Conservation (phyloP, 257 asterid genomes). For the Solanum piurae region DNA sequence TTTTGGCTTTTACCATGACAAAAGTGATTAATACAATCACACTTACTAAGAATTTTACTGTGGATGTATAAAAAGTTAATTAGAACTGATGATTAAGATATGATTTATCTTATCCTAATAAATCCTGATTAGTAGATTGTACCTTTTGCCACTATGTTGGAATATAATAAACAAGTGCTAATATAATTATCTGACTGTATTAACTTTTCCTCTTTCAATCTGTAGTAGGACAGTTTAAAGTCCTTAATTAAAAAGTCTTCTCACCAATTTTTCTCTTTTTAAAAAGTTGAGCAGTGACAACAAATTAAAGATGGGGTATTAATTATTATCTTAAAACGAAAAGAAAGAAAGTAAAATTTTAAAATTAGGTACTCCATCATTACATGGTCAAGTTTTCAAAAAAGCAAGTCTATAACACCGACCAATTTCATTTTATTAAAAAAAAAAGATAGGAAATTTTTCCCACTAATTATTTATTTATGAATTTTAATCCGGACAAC, state of each 20-base stretch:
- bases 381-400: slow-evolving; percentile 1
- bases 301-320: neutral
- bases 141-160: neutral
- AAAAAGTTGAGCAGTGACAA: neutral
- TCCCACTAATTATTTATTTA: neutral
- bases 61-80: neutral
- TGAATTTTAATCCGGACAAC: neutral
- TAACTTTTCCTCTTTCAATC: neutral
- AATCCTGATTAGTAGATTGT: slow-evolving; percentile 3
- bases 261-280: neutral
- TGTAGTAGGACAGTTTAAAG: neutral
- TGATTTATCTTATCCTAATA: slow-evolving; percentile 4
- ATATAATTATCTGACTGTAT: neutral
- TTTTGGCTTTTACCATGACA: slow-evolving; percentile 13
- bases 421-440: neutral
- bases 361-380: neutral
- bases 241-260: neutral
- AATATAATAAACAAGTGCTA: neutral
- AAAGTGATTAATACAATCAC: neutral
- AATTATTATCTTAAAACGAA: neutral
- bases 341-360: neutral
- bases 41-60: neutral
- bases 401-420: neutral
- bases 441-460: neutral
- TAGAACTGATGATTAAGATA: neutral